Evolutionary conservation across 2,329 filamentous ascomycete species (phyloP), one percentile per base, ranked within the genome.

Genomic region (Amphichorda felina): DNA sequence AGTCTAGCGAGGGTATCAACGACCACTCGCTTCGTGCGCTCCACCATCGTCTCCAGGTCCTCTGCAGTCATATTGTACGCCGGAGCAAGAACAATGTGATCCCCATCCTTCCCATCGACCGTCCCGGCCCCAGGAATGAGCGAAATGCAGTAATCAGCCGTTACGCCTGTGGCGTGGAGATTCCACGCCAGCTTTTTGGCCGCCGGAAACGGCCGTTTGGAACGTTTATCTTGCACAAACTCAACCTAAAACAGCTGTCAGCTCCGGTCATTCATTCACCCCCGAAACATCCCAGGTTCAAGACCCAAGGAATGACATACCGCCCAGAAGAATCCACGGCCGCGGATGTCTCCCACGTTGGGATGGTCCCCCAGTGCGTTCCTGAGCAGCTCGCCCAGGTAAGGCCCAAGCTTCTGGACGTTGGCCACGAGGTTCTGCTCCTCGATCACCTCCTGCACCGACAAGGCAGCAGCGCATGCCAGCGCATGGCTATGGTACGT

Each of bases 401-500:
- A 11, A 9, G 30, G 19, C 5, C 47, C 46, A 1, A 17, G 36
- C 9, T 43, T 27, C 2, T 27, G 32, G 2, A 50, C 45, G 14
- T 46, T 45, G 8, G 37, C 40, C 2, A 50, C 38, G 1, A 48
- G 36, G 13, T 45, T 44, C 4, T 47, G 45, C 11, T 48, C 40
- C 25, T 40, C 26, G 28, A 82, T 66, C 32, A 76, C 71, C 18
- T 54, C 39, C 34, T 53, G 50, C 7, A 53, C 50, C 16, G 48
- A 44, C 22, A 53, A 19, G 0, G 49, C 50, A 0, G 49, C 45
- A 1, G 50, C 50, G 19, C 48, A 51, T 2, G 40, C 42, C 1
- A 51, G 21, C 1, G 49, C 50, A 5, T 53, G 50, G 1, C 45
- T 48, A 32, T 51, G 39, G 27, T 48, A 49, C 2, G 46, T 47